Conservation (phyloP, 192 early-diverging fungal genomes). For the Coemansia umbellata region DNA sequence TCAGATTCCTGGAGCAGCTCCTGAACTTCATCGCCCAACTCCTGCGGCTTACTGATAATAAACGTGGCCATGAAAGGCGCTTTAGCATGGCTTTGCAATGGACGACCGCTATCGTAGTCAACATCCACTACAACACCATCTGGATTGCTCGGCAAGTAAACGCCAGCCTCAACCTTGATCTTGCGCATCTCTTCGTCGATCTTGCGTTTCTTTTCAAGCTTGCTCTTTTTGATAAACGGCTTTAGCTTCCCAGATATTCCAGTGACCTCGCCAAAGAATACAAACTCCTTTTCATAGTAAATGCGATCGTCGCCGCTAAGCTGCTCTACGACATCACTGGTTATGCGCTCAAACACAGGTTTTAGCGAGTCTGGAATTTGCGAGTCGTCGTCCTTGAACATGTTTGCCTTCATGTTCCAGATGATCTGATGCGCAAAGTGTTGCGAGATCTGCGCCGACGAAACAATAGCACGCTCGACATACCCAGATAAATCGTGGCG, state of each 20-base stretch:
- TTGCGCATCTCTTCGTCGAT: conserved; percentile 97
- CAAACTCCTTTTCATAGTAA: conserved; percentile 96
- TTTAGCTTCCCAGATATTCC: conserved; percentile 97
- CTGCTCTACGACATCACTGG: conserved; percentile 68
- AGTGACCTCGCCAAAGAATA: conserved; percentile 93
- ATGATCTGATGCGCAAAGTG: conserved; percentile 99
- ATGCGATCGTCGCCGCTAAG: conserved; percentile 84
- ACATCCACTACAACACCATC: conserved; percentile 94
- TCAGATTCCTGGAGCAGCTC: conserved; percentile 45
- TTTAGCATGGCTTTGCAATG: conserved; percentile 97
- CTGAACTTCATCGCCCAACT: conserved; percentile 58
- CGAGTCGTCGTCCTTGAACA: conserved; percentile 69
- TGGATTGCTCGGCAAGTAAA: conserved; percentile 97
- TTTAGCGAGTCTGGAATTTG: conserved; percentile 78
- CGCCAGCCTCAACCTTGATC: conserved; percentile 93
- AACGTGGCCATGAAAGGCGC: conserved; percentile 99
- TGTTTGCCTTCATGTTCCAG: conserved; percentile 99
- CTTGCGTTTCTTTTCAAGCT: conserved; percentile 96
- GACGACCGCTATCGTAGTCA: conserved; percentile 88
- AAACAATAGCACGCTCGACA: conserved; percentile 91
- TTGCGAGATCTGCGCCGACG: conserved; percentile 90
- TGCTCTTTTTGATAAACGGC: conserved; percentile 83
- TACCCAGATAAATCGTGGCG: conserved; percentile 87
- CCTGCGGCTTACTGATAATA: conserved; percentile 65
- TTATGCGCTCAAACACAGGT: conserved; percentile 83